Evolutionary conservation across 805 yeast genomes (phyloP), one percentile per base, ranked within the genome.

Genomic region (Priceomyces fermenticarens): DNA sequence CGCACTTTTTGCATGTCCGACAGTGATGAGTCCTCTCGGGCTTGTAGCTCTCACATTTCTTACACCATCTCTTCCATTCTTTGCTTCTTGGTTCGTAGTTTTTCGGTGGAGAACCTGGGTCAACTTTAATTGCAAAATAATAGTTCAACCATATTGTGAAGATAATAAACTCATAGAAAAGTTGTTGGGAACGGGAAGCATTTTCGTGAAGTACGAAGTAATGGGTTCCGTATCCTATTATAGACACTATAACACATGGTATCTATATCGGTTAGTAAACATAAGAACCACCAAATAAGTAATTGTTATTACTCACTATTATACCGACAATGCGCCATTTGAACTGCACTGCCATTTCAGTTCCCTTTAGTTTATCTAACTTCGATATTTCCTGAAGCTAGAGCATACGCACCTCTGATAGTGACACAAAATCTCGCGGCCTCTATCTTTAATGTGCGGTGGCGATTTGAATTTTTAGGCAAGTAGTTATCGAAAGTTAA

Each of bases 21-120:
- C 97, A 89, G 63, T 89, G 97, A 57, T 89, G 97, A 3, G 88
- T 55, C 45, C 97, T 64, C 54, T 83, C 91, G 0, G 96, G 96
- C 57, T 89, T 89, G 61, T 75, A 80, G 30, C 59, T 62, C 30
- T 80, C 50, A 60, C 97, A 89, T 57, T 86, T 88, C 42, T 70
- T 62, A 56, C 96, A 88, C 73, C 79, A 86, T 48, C 81, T 71
- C 44, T 65, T 67, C 90, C 88, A 83, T 45, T 74, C 77, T 2
- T 67, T 70, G 2, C 58, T 49, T 1, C 45, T 48, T 0, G 80
- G 74, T n/a, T 59, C 43, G 53, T 69, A 82, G 10, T 63, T 57
- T 3, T 51, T 40, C 0, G 86, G 81, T 0, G 93, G 84, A 0
- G 72, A 54, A 0, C 97, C 97, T 0, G 98, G 90, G 8, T 69